Base-by-base conservation (phyloP, 2,329 filamentous ascomycete species). In the Beauveria pseudobassiana region DNA sequence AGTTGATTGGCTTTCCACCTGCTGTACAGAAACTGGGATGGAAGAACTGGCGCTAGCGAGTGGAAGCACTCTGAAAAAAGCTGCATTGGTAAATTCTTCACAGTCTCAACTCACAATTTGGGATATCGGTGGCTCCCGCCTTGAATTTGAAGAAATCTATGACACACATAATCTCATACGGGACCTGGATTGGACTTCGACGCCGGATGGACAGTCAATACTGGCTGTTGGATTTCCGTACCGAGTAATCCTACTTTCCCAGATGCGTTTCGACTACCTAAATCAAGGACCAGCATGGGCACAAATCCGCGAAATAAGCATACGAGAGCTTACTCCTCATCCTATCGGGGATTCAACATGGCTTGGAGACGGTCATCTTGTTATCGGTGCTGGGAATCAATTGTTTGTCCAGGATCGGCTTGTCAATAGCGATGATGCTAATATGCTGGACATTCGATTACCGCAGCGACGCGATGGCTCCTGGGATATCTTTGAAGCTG, bases 141-240 rank as follows among this genome's bases (percentile, higher is more conserved):
- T 96, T 6, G 93, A 97, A 72, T 92, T 90, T 69, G 83, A 90
- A 64, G 85, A 93, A 68, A 82, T 85, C 34, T 95, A 92, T 65
- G 82, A 88, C 65, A 80, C 82, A 14, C 82, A 88, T 63, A 89
- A 95, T 67, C 83, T 82, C 6, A 91, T 97, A 46, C 86, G 88
- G 65, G 93, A 96, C 72, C 82, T 97, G 14, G 92, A 96, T 72
- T 97, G 93, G 93, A 93, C 92, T 1, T 93, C 90, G 3, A 96
- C 93, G 0, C 91, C 91, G 0, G 91, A 96, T 71, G 87, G 86
- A 54, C 91, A 96, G 69, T 93, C 90, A 1, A 92, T 97, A 61
- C 79, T 97, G 22, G 91, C 93, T 1, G 90, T 97, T n/a, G 92
- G 93, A 0, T 96, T 96, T 69, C 87, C 88, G n/a, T 90, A 93